A percentile compares a stretch with the other conserved stretches of the same genome.
Evolutionary conservation across 208 protist species (phyloP).

Genomic region (Trypanosoma cruzi): DNA sequence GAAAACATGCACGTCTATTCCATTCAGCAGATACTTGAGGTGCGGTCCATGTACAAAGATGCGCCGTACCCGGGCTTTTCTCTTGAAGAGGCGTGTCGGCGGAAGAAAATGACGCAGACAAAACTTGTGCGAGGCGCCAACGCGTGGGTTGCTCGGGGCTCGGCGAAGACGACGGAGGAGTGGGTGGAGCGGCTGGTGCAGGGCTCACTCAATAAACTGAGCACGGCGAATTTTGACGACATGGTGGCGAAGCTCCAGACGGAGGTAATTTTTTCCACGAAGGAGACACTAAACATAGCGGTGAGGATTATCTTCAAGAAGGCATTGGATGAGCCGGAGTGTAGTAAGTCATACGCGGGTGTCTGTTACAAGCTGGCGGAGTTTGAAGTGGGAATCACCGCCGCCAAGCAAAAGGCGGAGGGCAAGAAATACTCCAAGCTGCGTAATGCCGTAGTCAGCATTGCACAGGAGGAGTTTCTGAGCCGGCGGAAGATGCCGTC

Average conservation of each 20-base stretch:
- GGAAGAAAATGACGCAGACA: conserved; percentile 49
- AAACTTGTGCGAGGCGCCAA: conserved; percentile 85
- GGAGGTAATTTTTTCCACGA: conserved; percentile 61
- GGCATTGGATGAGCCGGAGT: conserved; percentile 86
- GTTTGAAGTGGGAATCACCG: conserved; percentile 61
- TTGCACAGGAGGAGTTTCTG: conserved; percentile 70
- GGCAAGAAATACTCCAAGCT: conserved; percentile 62
- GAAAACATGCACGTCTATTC: conserved; percentile 45
- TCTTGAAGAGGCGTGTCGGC: conserved; percentile 80
- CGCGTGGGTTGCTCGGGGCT: conserved; percentile 74
- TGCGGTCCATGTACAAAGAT: conserved; percentile 71
- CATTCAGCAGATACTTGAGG: conserved; percentile 79
- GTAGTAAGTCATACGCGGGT: conserved; percentile 77
- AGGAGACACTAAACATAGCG: conserved; percentile 57
- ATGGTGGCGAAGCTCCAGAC: conserved; percentile 67
- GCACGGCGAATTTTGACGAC: conserved; percentile 63
- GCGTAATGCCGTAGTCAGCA: conserved; percentile 65
- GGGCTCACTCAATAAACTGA: conserved; percentile 87
- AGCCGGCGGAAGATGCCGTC: conserved; percentile 32
- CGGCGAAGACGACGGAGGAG: conserved; percentile 76
- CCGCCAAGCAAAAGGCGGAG: conserved; percentile 8
- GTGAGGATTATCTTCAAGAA: conserved; percentile 83
- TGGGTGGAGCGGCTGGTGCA: conserved; percentile 80
- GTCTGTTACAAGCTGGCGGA: conserved; percentile 79
- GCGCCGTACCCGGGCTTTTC: conserved; percentile 87